Base-by-base conservation (phyloP, 345 rosid genomes). In the Geranium brycei region DNA sequence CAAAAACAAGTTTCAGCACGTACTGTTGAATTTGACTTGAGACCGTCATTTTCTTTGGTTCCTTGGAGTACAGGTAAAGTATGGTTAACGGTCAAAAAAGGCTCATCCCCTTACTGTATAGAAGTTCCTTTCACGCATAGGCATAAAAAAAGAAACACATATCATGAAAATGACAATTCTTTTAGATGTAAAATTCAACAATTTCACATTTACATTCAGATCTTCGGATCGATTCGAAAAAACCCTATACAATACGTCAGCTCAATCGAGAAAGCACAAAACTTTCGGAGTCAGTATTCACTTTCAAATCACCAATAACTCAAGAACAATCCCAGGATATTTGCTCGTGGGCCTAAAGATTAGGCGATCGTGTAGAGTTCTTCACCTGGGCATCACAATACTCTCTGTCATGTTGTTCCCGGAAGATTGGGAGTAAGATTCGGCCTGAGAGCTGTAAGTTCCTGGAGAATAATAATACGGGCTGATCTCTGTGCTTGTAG, bases 341-440 rank as follows among this genome's bases (percentile, higher is more conserved):
- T 23, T 23, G 28, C 28, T 23, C 28, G 28, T 2, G 28, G 28
- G 28, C 28, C 28, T 23, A 23, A 23, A 23, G 28, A 23, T 23
- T 23, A 23, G 28, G 28, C 28, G 41, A 7, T 35, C 41, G 10
- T 35, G 5, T 35, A 35, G 41, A 35, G 32, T 47, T 47, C 13
- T 62, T 80, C 74, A 83, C 77, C 95, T 78, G 64, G 95, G 91
- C 15, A 71, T 71, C 0, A 80, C 59, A 71, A 63, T 73, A 71
- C 91, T 82, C 40, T 80, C 65, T 14, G 85, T 73, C 72, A 19
- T 71, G 61, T 72, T 75, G 38, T 71, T 80, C 62, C 79, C 74
- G 3, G 86, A 72, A 60, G 86, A 88, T 7, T 70, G 84, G 63
- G 73, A 60, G 47, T 74, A 65, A 62, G 86, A 78, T 61, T 79